phyloP scores from a whole-genome alignment of 306 rosid genomes.

The Phaseolus lunatus region DNA sequence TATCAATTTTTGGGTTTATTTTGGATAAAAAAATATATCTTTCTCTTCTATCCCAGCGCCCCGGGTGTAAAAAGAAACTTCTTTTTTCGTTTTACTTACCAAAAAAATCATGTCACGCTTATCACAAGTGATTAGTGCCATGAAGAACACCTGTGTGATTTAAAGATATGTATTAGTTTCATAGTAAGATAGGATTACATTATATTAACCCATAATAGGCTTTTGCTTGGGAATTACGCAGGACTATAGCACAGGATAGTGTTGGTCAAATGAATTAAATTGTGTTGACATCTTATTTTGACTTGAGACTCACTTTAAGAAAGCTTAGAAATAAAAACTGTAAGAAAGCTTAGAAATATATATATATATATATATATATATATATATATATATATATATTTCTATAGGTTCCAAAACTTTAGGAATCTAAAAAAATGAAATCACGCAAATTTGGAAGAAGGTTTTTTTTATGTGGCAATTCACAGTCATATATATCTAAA shows the following conservation, averaged over 20 bases:
- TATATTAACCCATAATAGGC: not conserved
- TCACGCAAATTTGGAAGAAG: not conserved
- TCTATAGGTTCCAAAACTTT: not conserved
- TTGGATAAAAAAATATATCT: not conserved
- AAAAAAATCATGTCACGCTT: not conserved
- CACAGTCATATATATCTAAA: not conserved
- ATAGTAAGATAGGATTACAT: not conserved
- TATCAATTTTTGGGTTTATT: not conserved
- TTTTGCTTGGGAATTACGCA: not conserved
- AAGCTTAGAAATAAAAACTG: not conserved
- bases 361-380: too few species aligned
- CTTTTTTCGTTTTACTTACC: not conserved
- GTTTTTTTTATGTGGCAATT: constrained; percentile 4
- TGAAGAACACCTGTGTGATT: not conserved
- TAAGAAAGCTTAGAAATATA: too few species aligned
- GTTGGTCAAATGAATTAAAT: not conserved
- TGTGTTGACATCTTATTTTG: not conserved
- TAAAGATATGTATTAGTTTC: not conserved
- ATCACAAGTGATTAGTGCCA: not conserved
- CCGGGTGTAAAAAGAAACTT: not conserved
- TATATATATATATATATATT: too few species aligned
- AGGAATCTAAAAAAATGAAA: not conserved
- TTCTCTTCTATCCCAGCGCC: not conserved
- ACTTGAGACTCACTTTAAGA: not conserved
- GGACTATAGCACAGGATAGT: not conserved